Evolutionary conservation across 192 early-diverging fungal species (phyloP), one percentile per base, ranked within the genome.

Genomic region (Linderina pennispora): DNA sequence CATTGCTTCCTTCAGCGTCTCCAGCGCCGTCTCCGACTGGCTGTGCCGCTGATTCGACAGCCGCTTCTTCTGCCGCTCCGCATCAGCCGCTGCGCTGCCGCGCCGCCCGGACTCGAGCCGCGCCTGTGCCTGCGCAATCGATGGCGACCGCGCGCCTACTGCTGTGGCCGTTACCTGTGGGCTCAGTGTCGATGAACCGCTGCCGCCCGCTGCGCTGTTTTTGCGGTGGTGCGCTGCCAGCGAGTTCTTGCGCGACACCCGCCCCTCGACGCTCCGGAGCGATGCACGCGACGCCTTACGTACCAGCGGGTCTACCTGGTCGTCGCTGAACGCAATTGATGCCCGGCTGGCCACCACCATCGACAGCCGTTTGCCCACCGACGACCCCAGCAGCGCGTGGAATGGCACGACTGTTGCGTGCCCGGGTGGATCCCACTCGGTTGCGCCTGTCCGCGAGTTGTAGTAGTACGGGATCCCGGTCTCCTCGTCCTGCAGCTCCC

Each of bases 401-500:
- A 87, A 62, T 5, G 90, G 85, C 33, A 94, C 80, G 16, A 94
- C 74, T 14, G 73, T 77, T 17, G 84, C 84, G 45, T 70, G 56
- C 9, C 71, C 63, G 14, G 96, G 96, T 45, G 78, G 61, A 19
- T 77, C 59, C 96, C 96, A 98, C 59, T 92, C 90, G 22, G 91
- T 93, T 36, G 84, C 74, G 31, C 86, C 83, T 0, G 92, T 89
- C 35, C 70, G 69, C 3, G 91, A 85, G 70, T 93, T 86, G 75
- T 97, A 96, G 66, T 92, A 97, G 55, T 94, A 98, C 6, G 91
- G 91, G 38, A 89, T 59, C 36, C 89, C 80, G 28, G 85, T 77
- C 26, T 84, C 64, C 24, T 94, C 87, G 62, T 95, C 92, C 53
- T 81, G 84, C 21, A 94, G 80, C 75, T 98, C 92, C 95, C 95